A percentile compares a stretch with the other conserved stretches of the same genome.
Evolutionary conservation across 2,329 filamentous ascomycete genomes (phyloP).

Genomic region (Alternaria arbusti): DNA sequence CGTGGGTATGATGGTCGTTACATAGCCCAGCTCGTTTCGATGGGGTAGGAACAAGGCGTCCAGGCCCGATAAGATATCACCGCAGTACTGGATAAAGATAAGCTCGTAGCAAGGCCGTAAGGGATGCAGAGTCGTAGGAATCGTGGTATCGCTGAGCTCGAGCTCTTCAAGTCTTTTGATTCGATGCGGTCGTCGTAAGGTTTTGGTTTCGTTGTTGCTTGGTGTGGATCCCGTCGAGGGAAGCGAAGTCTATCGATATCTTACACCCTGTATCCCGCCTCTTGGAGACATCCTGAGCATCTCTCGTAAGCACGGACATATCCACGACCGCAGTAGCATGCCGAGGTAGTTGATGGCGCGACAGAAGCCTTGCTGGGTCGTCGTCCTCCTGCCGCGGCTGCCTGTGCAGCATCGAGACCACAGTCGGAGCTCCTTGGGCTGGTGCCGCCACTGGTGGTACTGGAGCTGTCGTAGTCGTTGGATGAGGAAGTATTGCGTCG

Average conservation of each 20-base stretch:
- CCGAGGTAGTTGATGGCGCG: conserved; percentile 30
- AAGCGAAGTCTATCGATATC: neutral
- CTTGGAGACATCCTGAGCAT: conserved; percentile 52
- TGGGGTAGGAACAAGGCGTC: neutral
- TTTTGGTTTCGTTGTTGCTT: conserved; percentile 17
- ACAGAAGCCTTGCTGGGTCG: conserved; percentile 45
- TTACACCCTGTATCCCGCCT: conserved; percentile 47
- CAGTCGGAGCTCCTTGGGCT: conserved; percentile 59
- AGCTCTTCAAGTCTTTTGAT: conserved; percentile 45
- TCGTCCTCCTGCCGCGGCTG: conserved; percentile 28
- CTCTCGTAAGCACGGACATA: conserved; percentile 50
- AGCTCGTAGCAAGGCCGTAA: neutral
- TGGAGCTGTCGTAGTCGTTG: conserved; percentile 59
- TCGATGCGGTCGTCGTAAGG: conserved; percentile 1
- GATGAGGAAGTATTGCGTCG: conserved; percentile 56
- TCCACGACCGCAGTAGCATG: conserved; percentile 49
- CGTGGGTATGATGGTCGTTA: neutral
- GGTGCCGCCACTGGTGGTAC: conserved; percentile 61
- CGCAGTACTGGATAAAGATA: neutral
- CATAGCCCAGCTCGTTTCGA: neutral
- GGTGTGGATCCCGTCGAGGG: neutral
- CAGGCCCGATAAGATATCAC: neutral
- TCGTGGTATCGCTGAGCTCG: conserved; percentile 46
- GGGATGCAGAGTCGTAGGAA: conserved; percentile 19
- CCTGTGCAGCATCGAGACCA: conserved; percentile 47